Conservation (phyloP, 352 stramenopile genomes). For the Pythium folliculosum region DNA sequence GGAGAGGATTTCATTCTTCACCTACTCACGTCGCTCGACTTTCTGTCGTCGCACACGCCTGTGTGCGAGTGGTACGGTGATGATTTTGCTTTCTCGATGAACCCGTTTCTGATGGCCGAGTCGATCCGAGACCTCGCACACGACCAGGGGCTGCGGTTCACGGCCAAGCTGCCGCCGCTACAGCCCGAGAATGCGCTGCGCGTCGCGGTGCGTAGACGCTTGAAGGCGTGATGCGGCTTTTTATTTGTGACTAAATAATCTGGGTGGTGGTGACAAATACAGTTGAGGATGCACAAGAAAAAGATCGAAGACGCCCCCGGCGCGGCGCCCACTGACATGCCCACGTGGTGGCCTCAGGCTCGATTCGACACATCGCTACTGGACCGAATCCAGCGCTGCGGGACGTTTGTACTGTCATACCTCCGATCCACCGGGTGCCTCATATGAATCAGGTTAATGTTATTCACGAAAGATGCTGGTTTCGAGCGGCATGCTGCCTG, state of each 20-base stretch:
- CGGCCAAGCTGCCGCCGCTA: not conserved
- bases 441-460: not conserved
- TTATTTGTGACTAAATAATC: too few relatives aligned
- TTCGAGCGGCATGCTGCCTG: slow-evolving; percentile 24
- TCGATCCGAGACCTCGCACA: slow-evolving; percentile 53
- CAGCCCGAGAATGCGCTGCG: slow-evolving; percentile 33
- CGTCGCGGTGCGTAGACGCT: slow-evolving; percentile 28
- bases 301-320: not conserved
- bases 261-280: not conserved
- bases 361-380: slow-evolving; percentile 40
- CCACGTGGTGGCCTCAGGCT: slow-evolving; percentile 62
- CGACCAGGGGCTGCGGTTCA: slow-evolving; percentile 36
- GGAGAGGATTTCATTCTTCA: slow-evolving; percentile 46
- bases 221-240: too few relatives aligned
- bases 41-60: slow-evolving; percentile 33
- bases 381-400: slow-evolving; percentile 40
- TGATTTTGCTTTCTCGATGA: slow-evolving; percentile 68
- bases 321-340: slow-evolving; percentile 15
- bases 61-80: slow-evolving; percentile 72
- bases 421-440: slow-evolving; percentile 6
- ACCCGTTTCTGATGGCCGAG: slow-evolving; percentile 59
- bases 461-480: slow-evolving; percentile 1
- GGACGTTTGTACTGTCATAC: slow-evolving; percentile 27
- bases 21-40: slow-evolving; percentile 57
- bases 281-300: slow-evolving; percentile 43